Percentiles rank a stretch among this genome's conserved stretches.
These are phyloP conservation scores for Penicillium malachiteum DNA, from an alignment of 495 filamentous ascomycete genomes.

Conservation along the genomic window DNA sequence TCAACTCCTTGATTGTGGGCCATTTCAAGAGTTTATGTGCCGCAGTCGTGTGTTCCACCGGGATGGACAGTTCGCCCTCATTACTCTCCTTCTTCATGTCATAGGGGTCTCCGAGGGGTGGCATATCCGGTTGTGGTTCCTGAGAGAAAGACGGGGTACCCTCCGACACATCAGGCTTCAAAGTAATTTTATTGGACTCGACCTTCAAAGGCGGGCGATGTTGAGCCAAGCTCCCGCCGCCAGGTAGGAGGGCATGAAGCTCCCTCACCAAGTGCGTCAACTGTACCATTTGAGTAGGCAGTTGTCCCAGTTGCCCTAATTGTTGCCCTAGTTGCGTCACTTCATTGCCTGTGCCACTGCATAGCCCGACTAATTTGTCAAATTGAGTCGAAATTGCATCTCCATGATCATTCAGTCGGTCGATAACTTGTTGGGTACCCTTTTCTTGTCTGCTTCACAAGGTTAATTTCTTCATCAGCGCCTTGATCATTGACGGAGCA, in stretches of 20 bases:
- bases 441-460: constrained; percentile 41
- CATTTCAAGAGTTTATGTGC: constrained; percentile 76
- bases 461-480: not conserved
- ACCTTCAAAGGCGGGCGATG: too few species aligned
- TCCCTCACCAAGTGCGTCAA: too few species aligned
- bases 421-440: constrained; percentile 37
- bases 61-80: constrained; percentile 62
- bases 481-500: constrained; percentile 3
- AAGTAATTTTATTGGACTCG: too few species aligned
- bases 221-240: too few species aligned
- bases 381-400: constrained; percentile 19
- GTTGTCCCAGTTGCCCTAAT: too few species aligned
- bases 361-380: not conserved
- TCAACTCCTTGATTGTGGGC: constrained; percentile 60
- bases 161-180: not conserved
- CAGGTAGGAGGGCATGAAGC: too few species aligned
- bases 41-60: constrained; percentile 75
- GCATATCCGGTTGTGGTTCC: not conserved
- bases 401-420: constrained; percentile 30
- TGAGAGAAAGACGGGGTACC: not conserved
- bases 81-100: constrained; percentile 20
- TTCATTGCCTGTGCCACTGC: too few species aligned
- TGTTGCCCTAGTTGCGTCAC: too few species aligned
- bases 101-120: constrained; percentile 7
- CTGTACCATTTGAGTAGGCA: too few species aligned